Evolutionary conservation across 2,329 filamentous ascomycete species (phyloP).

Genomic region (Claviceps capensis): DNA sequence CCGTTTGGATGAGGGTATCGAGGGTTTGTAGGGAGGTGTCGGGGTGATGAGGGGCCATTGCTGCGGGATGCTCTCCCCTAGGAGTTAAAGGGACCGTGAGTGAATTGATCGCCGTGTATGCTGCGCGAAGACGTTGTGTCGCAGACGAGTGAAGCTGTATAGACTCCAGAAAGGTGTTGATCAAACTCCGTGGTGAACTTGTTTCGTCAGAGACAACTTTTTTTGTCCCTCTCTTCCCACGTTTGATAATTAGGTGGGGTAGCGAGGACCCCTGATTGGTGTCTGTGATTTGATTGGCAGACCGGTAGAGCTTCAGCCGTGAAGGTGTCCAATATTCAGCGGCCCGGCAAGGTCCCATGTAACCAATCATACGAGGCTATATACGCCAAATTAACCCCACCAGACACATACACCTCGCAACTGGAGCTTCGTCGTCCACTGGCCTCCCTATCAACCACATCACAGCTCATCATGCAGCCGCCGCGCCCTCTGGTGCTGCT

Average conservation of each 20-base stretch:
- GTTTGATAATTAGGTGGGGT: neutral
- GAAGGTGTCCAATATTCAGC: neutral
- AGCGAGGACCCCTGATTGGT: neutral
- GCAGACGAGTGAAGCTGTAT: no score
- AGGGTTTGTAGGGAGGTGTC: conserved; percentile 22
- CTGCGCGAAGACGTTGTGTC: no score
- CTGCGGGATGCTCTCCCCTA: neutral
- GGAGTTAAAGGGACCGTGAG: no score
- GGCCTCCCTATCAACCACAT: neutral
- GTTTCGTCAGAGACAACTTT: no score
- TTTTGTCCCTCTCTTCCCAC: no score
- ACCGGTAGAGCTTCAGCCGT: neutral
- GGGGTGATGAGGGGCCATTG: conserved; percentile 13
- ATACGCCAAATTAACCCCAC: no score
- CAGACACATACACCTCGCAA: neutral
- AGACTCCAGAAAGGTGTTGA: no score
- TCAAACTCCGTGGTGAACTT: no score
- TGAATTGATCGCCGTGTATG: no score
- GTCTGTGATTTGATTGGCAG: neutral
- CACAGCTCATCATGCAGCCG: conserved; percentile 15
- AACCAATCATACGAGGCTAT: no score
- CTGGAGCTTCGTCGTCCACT: neutral
- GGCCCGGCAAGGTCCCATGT: neutral
- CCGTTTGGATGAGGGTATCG: conserved; percentile 23
- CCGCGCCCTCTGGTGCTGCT: conserved; percentile 35